Conservation (phyloP, 306 rosid species). For the Mimosa pudica region DNA sequence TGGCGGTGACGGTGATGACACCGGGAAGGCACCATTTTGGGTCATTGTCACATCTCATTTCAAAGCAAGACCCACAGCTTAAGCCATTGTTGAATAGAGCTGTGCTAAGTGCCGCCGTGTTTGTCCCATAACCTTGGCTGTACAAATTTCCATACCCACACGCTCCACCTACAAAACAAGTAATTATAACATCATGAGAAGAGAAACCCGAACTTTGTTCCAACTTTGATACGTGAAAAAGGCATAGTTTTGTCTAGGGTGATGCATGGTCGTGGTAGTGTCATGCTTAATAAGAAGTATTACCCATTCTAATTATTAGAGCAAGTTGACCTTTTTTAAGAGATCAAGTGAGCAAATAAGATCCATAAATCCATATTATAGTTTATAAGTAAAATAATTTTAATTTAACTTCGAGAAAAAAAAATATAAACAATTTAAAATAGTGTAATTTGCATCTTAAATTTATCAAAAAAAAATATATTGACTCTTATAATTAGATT, state of each 20-base stretch:
- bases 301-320: too few species aligned
- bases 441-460: too few species aligned
- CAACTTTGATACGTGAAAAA: neutral
- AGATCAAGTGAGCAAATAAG: too few species aligned
- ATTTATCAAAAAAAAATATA: too few species aligned
- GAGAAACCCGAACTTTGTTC: neutral
- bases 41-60: conserved; percentile 47
- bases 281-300: neutral
- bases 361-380: too few species aligned
- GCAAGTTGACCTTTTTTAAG: too few species aligned
- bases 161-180: conserved; percentile 44
- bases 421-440: too few species aligned
- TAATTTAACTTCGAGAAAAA: too few species aligned
- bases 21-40: conserved; percentile 57
- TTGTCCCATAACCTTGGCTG: conserved; percentile 53
- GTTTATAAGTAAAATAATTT: too few species aligned
- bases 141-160: conserved; percentile 56
- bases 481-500: too few species aligned
- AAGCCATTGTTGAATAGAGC: conserved; percentile 52
- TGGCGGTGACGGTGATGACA: conserved; percentile 47
- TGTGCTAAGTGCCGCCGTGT: conserved; percentile 53
- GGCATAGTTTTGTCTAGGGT: neutral
- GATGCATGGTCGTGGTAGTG: neutral
- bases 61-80: conserved; percentile 53
- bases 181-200: neutral